These are phyloP conservation scores for Diaporthe velutina DNA, from an alignment of 2,329 filamentous ascomycete species.

Conservation along the genomic window DNA sequence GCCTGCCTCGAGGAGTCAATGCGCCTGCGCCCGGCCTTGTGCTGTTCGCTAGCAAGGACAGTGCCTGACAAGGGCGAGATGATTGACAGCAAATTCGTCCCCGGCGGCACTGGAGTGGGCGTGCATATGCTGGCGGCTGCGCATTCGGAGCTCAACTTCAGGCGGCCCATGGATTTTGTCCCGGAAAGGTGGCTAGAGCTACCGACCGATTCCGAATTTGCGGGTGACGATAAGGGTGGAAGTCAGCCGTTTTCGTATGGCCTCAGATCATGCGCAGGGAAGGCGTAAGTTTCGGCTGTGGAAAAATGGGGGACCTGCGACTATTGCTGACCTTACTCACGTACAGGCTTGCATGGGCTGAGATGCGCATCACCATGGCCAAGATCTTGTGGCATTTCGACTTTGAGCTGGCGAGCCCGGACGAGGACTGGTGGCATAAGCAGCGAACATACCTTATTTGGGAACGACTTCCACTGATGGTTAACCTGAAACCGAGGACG, in stretches of 20 bases:
- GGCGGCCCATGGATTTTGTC: constrained; percentile 47
- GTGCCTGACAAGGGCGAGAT: constrained; percentile 38
- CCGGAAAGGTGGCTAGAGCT: constrained; percentile 54
- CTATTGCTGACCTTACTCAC: not conserved
- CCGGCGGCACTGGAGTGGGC: constrained; percentile 47
- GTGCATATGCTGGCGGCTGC: constrained; percentile 49
- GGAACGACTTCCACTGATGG: constrained; percentile 38
- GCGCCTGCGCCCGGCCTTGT: constrained; percentile 45
- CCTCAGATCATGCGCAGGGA: constrained; percentile 25
- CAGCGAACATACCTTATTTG: constrained; percentile 37
- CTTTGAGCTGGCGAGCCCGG: constrained; percentile 39
- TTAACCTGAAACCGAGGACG: constrained; percentile 32
- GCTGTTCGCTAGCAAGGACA: constrained; percentile 41
- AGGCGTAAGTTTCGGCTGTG: constrained; percentile 36
- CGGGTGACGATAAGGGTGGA: constrained; percentile 17
- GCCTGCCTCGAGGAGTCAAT: constrained; percentile 49
- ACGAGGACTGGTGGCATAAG: constrained; percentile 32
- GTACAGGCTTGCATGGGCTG: constrained; percentile 41
- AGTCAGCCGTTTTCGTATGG: constrained; percentile 34
- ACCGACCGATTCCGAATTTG: constrained; percentile 8
- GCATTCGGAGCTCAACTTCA: constrained; percentile 49
- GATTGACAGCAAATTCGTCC: constrained; percentile 46
- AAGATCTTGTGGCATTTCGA: constrained; percentile 45
- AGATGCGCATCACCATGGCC: constrained; percentile 43
- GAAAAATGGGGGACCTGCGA: not conserved